These are phyloP conservation scores for Pilobolus umbonatus DNA, from an alignment of 192 early-diverging fungal genomes.

Conservation along the genomic window DNA sequence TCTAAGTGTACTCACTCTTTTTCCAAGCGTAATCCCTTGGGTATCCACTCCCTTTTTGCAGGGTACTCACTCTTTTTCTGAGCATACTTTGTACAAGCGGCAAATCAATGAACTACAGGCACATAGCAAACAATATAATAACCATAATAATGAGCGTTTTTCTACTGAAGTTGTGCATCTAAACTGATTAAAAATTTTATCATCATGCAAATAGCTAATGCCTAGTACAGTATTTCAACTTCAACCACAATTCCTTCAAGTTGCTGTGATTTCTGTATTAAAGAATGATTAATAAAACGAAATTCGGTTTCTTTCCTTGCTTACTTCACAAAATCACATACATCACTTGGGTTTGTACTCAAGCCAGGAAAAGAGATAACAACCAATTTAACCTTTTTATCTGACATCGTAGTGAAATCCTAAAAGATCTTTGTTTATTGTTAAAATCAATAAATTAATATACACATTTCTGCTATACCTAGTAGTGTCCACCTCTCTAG, in stretches of 20 bases:
- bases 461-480: background rate
- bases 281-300: background rate
- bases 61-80: no score
- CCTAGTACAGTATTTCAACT: background rate
- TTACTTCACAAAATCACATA: background rate
- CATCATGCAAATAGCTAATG: background rate
- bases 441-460: background rate
- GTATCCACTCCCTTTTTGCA: no score
- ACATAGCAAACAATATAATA: no score
- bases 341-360: background rate
- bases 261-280: background rate
- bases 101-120: no score
- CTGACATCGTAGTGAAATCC: background rate
- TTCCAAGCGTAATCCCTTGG: no score
- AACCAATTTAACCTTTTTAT: background rate
- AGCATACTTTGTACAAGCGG: no score
- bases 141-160: background rate
- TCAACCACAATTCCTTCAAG: background rate
- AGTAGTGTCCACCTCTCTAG: no score
- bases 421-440: background rate
- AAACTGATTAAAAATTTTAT: background rate
- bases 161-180: background rate
- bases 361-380: background rate
- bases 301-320: background rate
- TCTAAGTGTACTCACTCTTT: no score